Evolutionary conservation across 1,284 basidiomycete species (phyloP).

Genomic region (Sporisorium sorghi): DNA sequence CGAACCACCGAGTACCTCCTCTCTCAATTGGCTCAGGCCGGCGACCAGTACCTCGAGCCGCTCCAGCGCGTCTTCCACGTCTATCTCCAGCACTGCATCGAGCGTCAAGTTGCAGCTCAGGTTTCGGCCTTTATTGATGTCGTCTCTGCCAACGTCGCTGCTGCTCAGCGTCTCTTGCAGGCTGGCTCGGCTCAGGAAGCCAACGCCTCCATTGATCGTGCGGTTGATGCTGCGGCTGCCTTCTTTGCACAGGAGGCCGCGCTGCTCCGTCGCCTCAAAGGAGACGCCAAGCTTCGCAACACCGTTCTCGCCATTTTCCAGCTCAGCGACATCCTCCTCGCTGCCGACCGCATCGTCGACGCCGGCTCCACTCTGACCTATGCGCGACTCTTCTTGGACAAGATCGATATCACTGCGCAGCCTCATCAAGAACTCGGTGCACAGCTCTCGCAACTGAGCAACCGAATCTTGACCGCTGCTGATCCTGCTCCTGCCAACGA

Average conservation of each 20-base stretch:
- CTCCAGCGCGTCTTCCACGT: slow-evolving; percentile 29
- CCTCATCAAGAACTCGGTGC: slow-evolving; percentile 6
- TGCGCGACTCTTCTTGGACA: slow-evolving; percentile 24
- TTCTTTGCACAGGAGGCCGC: slow-evolving; percentile 20
- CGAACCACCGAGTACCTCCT: slow-evolving; percentile 30
- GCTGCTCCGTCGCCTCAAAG: background rate
- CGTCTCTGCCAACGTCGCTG: slow-evolving; percentile 51
- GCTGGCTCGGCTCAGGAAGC: slow-evolving; percentile 34
- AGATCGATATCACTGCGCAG: slow-evolving; percentile 14
- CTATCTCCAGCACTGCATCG: slow-evolving; percentile 19
- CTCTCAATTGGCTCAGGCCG: slow-evolving; percentile 7
- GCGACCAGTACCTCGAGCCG: slow-evolving; percentile 22
- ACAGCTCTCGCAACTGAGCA: slow-evolving; percentile 22
- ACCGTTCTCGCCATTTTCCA: slow-evolving; percentile 17
- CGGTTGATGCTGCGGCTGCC: slow-evolving; percentile 26
- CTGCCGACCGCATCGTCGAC: slow-evolving; percentile 32
- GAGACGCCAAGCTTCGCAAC: slow-evolving; percentile 3
- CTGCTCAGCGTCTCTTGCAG: slow-evolving; percentile 31
- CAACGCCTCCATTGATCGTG: slow-evolving; percentile 37
- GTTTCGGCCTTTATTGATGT: slow-evolving; percentile 12
- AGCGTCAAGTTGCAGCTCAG: background rate
- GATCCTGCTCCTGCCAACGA: slow-evolving; percentile 9
- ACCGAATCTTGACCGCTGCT: slow-evolving; percentile 26
- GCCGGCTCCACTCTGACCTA: slow-evolving; percentile 44
- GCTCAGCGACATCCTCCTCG: slow-evolving; percentile 31